Percentiles rank a stretch among this genome's conserved stretches.
Evolutionary conservation across 2,329 filamentous ascomycete species (phyloP).

Genomic region (Aspergillus sergii): DNA sequence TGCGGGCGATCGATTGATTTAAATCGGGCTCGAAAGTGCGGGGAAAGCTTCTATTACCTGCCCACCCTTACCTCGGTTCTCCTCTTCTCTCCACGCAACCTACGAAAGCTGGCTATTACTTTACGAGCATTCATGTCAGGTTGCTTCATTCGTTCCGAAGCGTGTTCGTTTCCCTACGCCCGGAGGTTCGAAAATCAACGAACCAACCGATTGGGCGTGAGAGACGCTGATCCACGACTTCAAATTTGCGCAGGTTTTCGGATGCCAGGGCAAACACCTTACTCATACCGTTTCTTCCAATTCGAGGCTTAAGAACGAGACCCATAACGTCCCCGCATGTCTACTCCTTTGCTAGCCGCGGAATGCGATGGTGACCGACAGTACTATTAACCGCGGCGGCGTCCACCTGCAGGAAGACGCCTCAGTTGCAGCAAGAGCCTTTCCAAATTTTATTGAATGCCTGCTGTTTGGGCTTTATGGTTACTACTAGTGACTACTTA

Average conservation of each 20-base stretch:
- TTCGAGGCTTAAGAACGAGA: not conserved
- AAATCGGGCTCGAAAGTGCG: conserved; percentile 19
- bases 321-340: not conserved
- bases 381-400: not conserved
- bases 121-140: not conserved
- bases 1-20: not conserved
- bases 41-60: conserved; percentile 25
- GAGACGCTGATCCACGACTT: not conserved
- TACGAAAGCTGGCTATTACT: not conserved
- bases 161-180: not conserved
- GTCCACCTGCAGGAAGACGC: conserved; percentile 4
- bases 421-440: not conserved
- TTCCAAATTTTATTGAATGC: not conserved
- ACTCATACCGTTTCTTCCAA: not conserved
- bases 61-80: not conserved
- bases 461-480: not conserved
- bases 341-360: conserved; percentile 1
- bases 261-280: not conserved
- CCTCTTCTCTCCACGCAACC: not conserved
- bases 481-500: not conserved
- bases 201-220: not conserved
- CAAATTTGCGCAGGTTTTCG: not conserved
- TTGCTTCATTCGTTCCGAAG: not conserved
- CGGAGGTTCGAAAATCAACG: not conserved
- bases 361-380: conserved; percentile 4